phyloP scores from a whole-genome alignment of 495 filamentous ascomycete species.

The Neurospora sp. region DNA sequence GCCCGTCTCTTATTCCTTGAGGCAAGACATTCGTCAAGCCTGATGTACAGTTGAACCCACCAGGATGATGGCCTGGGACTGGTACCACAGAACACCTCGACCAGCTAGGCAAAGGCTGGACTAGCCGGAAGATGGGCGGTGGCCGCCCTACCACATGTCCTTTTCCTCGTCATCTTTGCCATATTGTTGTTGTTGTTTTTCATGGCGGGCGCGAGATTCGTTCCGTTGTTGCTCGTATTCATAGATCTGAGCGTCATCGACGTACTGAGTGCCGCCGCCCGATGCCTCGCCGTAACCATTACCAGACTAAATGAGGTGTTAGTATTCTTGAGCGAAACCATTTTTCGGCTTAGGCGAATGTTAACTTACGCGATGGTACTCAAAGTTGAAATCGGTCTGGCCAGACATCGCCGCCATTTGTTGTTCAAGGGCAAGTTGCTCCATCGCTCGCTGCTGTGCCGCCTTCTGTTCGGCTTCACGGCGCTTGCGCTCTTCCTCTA shows the following conservation, averaged over 20 bases:
- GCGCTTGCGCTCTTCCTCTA: slow-evolving; percentile 52
- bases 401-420: slow-evolving; percentile 36
- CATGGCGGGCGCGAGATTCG: slow-evolving; percentile 12
- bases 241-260: slow-evolving; percentile 38
- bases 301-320: slow-evolving; percentile 22
- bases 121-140: not conserved
- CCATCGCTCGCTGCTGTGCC: slow-evolving; percentile 33
- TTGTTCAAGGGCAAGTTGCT: slow-evolving; percentile 33
- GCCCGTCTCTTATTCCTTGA: not conserved
- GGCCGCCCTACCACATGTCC: slow-evolving; percentile 25
- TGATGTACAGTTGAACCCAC: not conserved
- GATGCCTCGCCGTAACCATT: slow-evolving; percentile 35
- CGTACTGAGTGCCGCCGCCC: slow-evolving; percentile 27
- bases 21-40: not conserved
- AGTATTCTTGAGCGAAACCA: slow-evolving; percentile 1
- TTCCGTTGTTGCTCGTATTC: slow-evolving; percentile 29
- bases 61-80: not conserved
- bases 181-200: slow-evolving; percentile 7
- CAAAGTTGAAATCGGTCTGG: slow-evolving; percentile 35
- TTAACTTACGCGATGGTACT: slow-evolving; percentile 41
- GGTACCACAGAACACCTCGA: not conserved
- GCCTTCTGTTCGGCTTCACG: slow-evolving; percentile 49
- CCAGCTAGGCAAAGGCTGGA: not conserved
- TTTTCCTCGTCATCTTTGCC: slow-evolving; percentile 10
- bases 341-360: not conserved